Base-by-base conservation (phyloP, 441 rosid genomes). In the Isatis lusitanica region DNA sequence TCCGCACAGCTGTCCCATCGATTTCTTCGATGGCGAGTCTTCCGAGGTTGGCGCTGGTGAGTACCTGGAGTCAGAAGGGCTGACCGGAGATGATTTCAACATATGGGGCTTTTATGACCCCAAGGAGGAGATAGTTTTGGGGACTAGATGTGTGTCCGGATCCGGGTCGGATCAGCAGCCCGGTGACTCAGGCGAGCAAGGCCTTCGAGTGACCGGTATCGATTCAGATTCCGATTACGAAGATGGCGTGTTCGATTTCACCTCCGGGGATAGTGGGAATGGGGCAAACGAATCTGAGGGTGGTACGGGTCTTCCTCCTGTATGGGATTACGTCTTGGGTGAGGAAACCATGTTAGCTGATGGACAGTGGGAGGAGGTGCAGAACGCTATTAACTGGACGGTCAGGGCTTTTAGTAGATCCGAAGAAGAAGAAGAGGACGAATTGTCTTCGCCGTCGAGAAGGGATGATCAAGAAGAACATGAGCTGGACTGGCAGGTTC, bases 211-310 rank as follows among this genome's bases (percentile, higher is more conserved):
- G 15, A 70, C 75, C 28, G 66, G 82, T 18, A 57, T 70, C n/a
- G 82, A 79, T 74, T 79, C 82, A 12, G 82, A 79, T 51, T 79
- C 82, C 2, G 82, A 79, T 59, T 60, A 46, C 13, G 82, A 79
- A 65, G 82, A 74, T 33, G 74, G 31, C n/a, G 73, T 70, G 13
- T 70, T 79, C 40, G 66, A 60, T 74, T 64, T 50, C 7, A 65
- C 58, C 16, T 63, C 63, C 1, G 70, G 52, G 40, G 57, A 68
- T 30, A 39, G 17, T 40, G 71, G 38, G 15, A 73, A 56, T 16
- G 74, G 10, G 6, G 46, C 1, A 21, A 18, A 63, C 36, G 72
- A 58, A 8, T 38, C 65, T 35, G 78, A 68, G 46, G 58, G 51
- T 68, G 78, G 70, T 26, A 11, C 77, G 65, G 78, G 50, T 68